These are phyloP conservation scores for Acacia concinna DNA, from an alignment of 331 rosid genomes.

Conservation along the genomic window DNA sequence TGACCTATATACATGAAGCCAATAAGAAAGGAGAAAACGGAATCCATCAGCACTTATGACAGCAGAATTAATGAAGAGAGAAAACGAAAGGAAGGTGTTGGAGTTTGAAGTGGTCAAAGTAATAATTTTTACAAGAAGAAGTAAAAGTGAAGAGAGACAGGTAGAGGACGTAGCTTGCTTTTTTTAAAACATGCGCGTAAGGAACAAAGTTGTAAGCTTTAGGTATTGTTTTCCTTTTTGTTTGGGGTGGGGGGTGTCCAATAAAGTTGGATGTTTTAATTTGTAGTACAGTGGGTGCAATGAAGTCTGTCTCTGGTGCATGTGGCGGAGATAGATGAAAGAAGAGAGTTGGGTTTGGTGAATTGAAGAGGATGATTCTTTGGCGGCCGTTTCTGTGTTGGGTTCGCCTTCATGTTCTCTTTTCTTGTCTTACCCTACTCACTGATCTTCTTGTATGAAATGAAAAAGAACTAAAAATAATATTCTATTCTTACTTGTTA, in stretches of 20 bases:
- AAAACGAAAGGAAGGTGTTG: not conserved
- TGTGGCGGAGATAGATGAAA: not conserved
- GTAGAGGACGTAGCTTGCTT: not conserved
- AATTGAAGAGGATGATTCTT: not conserved
- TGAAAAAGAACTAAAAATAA: no score
- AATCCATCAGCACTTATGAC: not conserved
- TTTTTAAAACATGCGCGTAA: not conserved
- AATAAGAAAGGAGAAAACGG: not conserved
- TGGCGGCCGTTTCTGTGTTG: not conserved
- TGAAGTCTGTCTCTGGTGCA: not conserved
- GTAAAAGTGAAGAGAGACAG: not conserved
- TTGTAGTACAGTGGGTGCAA: not conserved
- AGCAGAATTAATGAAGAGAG: not conserved
- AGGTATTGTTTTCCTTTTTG: not conserved
- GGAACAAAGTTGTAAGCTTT: not conserved
- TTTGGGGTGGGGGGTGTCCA: not conserved
- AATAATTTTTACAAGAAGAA: not conserved
- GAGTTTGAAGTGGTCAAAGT: not conserved
- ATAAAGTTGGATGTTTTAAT: not conserved
- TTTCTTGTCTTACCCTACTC: not conserved
- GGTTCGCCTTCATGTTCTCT: constrained; percentile 14
- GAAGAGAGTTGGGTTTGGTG: not conserved
- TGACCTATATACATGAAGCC: not conserved
- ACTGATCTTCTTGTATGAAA: not conserved
- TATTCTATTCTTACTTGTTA: no score